phyloP scores from a whole-genome alignment of 208 protist genomes.

The Acanthamoeba pearcei region DNA sequence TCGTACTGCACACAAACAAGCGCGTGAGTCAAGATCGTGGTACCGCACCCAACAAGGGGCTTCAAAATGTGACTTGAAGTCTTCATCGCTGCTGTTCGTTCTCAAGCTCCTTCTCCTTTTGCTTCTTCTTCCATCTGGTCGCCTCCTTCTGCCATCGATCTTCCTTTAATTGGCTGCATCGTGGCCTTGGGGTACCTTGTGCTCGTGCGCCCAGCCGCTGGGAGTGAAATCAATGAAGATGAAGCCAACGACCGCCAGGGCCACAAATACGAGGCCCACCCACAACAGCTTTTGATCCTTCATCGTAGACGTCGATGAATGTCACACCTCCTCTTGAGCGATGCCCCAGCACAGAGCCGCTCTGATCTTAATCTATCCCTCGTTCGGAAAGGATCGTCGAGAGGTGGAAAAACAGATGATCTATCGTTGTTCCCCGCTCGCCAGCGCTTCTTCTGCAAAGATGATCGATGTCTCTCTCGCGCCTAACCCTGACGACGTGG shows the following conservation, averaged over 20 bases:
- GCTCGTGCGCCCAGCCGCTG: slow-evolving; percentile 53
- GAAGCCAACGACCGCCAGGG: slow-evolving; percentile 37
- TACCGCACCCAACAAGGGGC: too few relatives aligned
- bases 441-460: background rate
- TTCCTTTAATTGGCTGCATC: too few relatives aligned
- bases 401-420: too few relatives aligned
- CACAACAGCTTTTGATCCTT: slow-evolving; percentile 67
- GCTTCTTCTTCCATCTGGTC: background rate
- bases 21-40: background rate
- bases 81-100: background rate
- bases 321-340: too few relatives aligned
- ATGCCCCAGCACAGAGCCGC: too few relatives aligned
- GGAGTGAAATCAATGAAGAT: slow-evolving; percentile 49
- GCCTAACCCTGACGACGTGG: background rate
- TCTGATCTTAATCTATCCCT: too few relatives aligned
- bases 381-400: too few relatives aligned
- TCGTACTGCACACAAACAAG: slow-evolving; percentile 81
- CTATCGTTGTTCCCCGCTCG: too few relatives aligned
- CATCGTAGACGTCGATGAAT: background rate
- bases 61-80: too few relatives aligned
- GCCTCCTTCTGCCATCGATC: background rate
- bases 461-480: background rate
- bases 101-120: background rate
- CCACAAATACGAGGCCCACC: slow-evolving; percentile 44
- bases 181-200: slow-evolving; percentile 5